Base-by-base conservation (phyloP, 1,139 yeast species). In the Geotrichum fermentans region DNA sequence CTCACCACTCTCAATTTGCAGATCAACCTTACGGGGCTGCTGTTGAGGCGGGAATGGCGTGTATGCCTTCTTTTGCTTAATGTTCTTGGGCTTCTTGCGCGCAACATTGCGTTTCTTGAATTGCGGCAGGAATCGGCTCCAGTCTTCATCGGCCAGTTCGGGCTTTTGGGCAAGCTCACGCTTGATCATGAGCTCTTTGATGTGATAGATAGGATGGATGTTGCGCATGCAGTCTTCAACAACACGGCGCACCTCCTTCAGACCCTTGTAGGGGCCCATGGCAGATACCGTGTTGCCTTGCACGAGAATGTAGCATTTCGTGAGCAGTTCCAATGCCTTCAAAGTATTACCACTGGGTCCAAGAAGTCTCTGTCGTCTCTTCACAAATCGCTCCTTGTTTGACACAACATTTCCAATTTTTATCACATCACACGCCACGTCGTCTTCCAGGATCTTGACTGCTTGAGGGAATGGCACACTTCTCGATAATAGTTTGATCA, bases 41-140 rank as follows among this genome's bases (percentile, higher is more conserved):
- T 88, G 99, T 52, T 88, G 87, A 58, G 98, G 98, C 70, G 99
- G 99, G 89, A 94, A 94, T 64, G 98, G 98, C 29, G 98, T 92
- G 78, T 92, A 92, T 2, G 80, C 83, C 71, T 82, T 88, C 85
- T 85, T 85, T 67, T 83, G 86, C 59, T 72, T 77, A 56, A 73
- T 69, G 67, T 77, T 78, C 73, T 79, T 82, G 56, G 92, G 86
- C 74, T 82, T 83, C 83, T 86, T 87, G 65, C 98, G 82, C 40
- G 95, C 95, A 57, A 92, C 96, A 61, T 89, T 89, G 64, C 92
- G 82, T 77, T 90, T 92, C 79, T 89, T 94, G 75, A 94, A 94
- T 75, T 85, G 90, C 26, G 99, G 99, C 64, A 94, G 74, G 69
- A 92, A 94, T 66, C 99, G 77, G 24, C 90, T 82, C 99, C 99